phyloP scores from a whole-genome alignment of 495 filamentous ascomycete species.

The Xylaria castorea region DNA sequence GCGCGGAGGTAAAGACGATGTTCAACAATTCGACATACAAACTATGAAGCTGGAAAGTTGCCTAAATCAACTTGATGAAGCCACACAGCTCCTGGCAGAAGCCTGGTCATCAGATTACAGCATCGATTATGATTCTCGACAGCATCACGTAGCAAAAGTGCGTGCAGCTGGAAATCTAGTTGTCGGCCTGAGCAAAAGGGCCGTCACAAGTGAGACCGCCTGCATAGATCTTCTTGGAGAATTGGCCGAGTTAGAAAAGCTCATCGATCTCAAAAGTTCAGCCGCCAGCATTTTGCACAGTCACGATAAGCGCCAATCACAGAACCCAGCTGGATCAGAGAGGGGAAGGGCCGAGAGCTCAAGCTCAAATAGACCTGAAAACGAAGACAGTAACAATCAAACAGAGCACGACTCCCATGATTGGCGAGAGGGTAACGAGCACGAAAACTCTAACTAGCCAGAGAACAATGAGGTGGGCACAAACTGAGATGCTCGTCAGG shows the following conservation, averaged over 20 bases:
- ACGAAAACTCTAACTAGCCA: neutral
- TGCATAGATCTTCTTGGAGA: constrained; percentile 37
- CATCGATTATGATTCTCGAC: constrained; percentile 32
- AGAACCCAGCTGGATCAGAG: neutral
- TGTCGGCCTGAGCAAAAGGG: constrained; percentile 29
- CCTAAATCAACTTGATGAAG: constrained; percentile 34
- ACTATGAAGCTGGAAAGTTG: constrained; percentile 38
- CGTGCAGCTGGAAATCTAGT: constrained; percentile 28
- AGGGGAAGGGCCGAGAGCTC: neutral
- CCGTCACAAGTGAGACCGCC: constrained; percentile 30
- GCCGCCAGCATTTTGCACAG: constrained; percentile 29
- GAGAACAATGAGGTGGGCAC: neutral
- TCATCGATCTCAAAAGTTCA: constrained; percentile 32
- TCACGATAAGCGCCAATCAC: constrained; percentile 29
- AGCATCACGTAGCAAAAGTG: constrained; percentile 33
- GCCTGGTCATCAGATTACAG: constrained; percentile 19
- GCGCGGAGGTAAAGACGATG: constrained; percentile 29
- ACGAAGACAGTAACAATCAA: neutral
- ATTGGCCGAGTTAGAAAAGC: constrained; percentile 35
- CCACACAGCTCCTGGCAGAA: constrained; percentile 27
- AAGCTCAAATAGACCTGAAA: neutral
- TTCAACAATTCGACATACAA: constrained; percentile 35
- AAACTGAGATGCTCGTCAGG: neutral
- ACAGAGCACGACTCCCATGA: neutral
- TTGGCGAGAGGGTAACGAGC: constrained; percentile 4